Conservation (phyloP, 2,329 filamentous ascomycete genomes). For the Ceratocystis albifundus region DNA sequence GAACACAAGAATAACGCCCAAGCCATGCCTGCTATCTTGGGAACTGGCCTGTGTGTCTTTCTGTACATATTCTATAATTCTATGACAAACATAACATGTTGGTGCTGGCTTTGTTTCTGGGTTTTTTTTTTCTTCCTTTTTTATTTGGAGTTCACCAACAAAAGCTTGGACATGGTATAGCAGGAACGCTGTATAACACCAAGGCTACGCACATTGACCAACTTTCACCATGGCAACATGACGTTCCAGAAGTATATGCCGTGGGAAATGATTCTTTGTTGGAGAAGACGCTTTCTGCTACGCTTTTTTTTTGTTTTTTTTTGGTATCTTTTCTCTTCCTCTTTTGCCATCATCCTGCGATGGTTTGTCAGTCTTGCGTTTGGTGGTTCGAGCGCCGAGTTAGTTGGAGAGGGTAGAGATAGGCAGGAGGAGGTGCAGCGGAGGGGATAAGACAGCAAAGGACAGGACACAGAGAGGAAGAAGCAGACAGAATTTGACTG, state of each 20-base stretch:
- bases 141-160: conserved; percentile 3
- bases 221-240: neutral
- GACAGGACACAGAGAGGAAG: neutral
- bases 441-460: neutral
- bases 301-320: neutral
- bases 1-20: neutral
- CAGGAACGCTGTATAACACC: neutral
- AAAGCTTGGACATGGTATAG: neutral
- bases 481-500: neutral
- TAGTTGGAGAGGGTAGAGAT: neutral
- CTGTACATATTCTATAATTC: conserved; percentile 5
- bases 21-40: conserved; percentile 9
- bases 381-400: neutral
- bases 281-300: neutral
- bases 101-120: neutral
- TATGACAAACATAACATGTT: conserved; percentile 6
- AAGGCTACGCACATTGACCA: neutral
- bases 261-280: neutral
- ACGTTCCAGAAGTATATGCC: conserved; percentile 4
- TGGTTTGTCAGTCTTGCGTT: neutral
- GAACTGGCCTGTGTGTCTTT: conserved; percentile 1
- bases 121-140: too few relatives aligned
- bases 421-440: neutral
- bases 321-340: neutral
- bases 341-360: neutral